Evolutionary conservation across 495 filamentous ascomycete species (phyloP).

Genomic region (Penicillium waksmanii): DNA sequence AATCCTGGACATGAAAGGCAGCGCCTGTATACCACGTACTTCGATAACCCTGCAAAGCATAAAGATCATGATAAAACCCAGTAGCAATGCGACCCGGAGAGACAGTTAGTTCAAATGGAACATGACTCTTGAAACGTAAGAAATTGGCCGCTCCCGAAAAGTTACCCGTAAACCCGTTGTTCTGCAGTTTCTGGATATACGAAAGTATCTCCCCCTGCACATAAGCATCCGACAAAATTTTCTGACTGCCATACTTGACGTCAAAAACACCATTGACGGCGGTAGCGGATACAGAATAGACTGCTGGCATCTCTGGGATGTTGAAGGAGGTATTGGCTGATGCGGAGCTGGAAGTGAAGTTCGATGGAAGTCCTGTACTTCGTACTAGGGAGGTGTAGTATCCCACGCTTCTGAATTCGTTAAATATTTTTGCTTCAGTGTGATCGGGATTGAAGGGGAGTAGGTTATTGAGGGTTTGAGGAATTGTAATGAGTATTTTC

Average conservation of each 20-base stretch:
- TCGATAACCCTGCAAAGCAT: constrained; percentile 39
- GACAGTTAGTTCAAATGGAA: constrained; percentile 35
- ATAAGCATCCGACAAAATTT: neutral
- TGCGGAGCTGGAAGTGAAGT: constrained; percentile 12
- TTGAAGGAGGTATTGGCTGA: constrained; percentile 27
- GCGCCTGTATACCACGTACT: constrained; percentile 43
- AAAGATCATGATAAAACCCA: constrained; percentile 44
- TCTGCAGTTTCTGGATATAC: constrained; percentile 25
- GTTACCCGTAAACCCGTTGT: constrained; percentile 16
- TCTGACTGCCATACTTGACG: constrained; percentile 25
- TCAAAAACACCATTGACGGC: constrained; percentile 23
- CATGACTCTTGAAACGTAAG: constrained; percentile 30
- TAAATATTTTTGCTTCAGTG: constrained; percentile 42
- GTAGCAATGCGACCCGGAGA: constrained; percentile 26
- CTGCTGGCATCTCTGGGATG: constrained; percentile 31
- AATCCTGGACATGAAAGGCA: constrained; percentile 24
- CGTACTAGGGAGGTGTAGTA: constrained; percentile 51
- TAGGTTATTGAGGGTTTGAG: constrained; percentile 40
- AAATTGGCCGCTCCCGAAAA: constrained; percentile 22
- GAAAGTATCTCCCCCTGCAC: constrained; percentile 15
- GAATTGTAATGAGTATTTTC: constrained; percentile 52
- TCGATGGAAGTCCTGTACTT: constrained; percentile 43
- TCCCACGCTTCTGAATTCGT: constrained; percentile 26
- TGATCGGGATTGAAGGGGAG: constrained; percentile 36
- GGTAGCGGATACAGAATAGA: constrained; percentile 25